These are phyloP conservation scores for Fusarium nisikadoi DNA, from an alignment of 2,329 filamentous ascomycete genomes.

Conservation along the genomic window DNA sequence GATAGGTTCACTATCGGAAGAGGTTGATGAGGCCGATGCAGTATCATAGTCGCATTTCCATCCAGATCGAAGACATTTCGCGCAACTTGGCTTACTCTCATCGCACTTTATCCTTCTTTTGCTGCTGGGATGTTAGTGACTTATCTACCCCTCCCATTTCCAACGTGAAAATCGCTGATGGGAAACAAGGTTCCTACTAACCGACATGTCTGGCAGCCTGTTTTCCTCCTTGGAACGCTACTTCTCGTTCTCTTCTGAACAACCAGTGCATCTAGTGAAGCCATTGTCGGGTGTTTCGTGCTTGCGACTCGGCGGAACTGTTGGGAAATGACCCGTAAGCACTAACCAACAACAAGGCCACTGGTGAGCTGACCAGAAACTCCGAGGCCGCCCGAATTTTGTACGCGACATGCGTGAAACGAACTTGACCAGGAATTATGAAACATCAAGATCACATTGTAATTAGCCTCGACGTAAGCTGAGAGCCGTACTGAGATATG, in stretches of 20 bases:
- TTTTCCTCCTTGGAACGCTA: conserved; percentile 1
- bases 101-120: conserved; percentile 21
- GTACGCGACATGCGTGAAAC: neutral
- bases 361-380: no score
- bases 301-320: neutral
- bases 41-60: conserved; percentile 5
- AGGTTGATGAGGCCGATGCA: no score
- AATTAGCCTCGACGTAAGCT: neutral
- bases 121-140: neutral
- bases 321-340: conserved; percentile 2
- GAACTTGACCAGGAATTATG: neutral
- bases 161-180: no score
- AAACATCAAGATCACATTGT: neutral
- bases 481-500: neutral
- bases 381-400: no score
- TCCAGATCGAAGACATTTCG: neutral
- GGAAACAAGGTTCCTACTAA: neutral
- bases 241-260: neutral
- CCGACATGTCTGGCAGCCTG: conserved; percentile 21
- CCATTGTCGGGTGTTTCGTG: neutral
- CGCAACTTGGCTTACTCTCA: neutral
- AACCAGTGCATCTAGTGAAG: neutral
- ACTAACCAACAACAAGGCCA: neutral
- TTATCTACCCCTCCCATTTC: no score
- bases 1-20: accelerated